Evolutionary conservation across 495 filamentous ascomycete genomes (phyloP), one percentile per base, ranked within the genome.

Genomic region (Aspergillus sparsus): DNA sequence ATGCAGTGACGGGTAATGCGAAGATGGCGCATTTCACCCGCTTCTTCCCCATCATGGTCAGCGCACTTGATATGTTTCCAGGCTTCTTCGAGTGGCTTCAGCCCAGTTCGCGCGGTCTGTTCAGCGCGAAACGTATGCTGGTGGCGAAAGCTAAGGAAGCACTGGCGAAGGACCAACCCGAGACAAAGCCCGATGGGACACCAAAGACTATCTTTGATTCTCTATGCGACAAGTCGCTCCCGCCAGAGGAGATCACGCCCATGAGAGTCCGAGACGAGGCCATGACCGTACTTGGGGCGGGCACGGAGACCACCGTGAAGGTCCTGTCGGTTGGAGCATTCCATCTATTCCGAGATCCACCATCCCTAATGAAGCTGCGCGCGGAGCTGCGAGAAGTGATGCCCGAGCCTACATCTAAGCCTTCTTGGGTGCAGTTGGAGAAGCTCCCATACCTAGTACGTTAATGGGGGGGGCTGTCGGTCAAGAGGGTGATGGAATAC

Each of bases 291-390:
- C 55, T 78, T 13, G 62, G 63, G 0, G 78, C 74, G 1, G 78
- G 76, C 0, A 68, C 60, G 5, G 71, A 71, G 46, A 80, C 77
- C 1, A 77, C 72, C 1, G 66, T 68, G 0, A 60, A 70, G 6
- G 53, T 70, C 3, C 62, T 79, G 6, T 61, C 58, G 8, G 18
- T 74, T 0, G 64, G 60, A 0, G 63, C 66, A 1, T 77, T 71
- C 35, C 55, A 77, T 44, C 37, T 80, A 1, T 44, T 72, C 2
- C 35, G 49, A 7, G 60, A 75, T 16, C 57, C 58, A 6, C 18
- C 37, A 3, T 56, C 71, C 3, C 39, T 68, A 6, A 27, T 37
- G 27, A 57, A 51, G 8, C 53, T 78, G 18, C 53, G 62, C 7
- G 49, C 60, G 8, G 79, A 81, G 58, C 62, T 82, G 5, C 55